Evolutionary conservation across 2,329 filamentous ascomycete species (phyloP).

Genomic region (Ophiostoma populinum): DNA sequence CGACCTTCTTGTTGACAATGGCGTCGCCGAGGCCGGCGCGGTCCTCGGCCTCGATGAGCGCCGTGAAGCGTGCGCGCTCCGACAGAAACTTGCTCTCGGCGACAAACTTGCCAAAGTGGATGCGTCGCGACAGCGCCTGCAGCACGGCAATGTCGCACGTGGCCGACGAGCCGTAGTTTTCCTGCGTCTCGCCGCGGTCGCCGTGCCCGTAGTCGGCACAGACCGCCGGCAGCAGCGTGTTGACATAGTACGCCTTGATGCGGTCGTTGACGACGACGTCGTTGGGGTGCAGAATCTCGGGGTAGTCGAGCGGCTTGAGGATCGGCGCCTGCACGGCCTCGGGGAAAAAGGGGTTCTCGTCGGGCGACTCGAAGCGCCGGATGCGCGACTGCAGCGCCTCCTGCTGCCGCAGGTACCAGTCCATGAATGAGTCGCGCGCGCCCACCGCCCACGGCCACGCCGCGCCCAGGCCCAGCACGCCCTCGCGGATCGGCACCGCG

Average conservation of each 20-base stretch:
- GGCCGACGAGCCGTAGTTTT: slow-evolving; percentile 89
- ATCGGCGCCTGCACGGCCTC: slow-evolving; percentile 62
- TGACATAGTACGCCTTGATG: slow-evolving; percentile 73
- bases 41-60: slow-evolving; percentile 67
- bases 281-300: slow-evolving; percentile 73
- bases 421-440: slow-evolving; percentile 53
- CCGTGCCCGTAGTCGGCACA: slow-evolving; percentile 62
- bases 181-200: slow-evolving; percentile 69
- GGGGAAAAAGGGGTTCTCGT: slow-evolving; percentile 96
- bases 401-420: slow-evolving; percentile 84
- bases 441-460: too few species aligned
- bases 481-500: slow-evolving; percentile 58
- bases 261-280: slow-evolving; percentile 76
- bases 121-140: slow-evolving; percentile 74
- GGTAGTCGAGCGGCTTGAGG: slow-evolving; percentile 77
- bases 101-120: slow-evolving; percentile 98
- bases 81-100: slow-evolving; percentile 87
- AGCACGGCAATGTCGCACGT: slow-evolving; percentile 82
- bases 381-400: slow-evolving; percentile 85
- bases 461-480: not conserved
- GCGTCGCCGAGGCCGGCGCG: slow-evolving; percentile 67
- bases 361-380: slow-evolving; percentile 85
- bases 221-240: slow-evolving; percentile 65
- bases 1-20: slow-evolving; percentile 79
- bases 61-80: slow-evolving; percentile 64